A percentile compares a stretch with the other conserved stretches of the same genome.
Conservation (phyloP, 306 rosid genomes). For the Prunus campanulata region DNA sequence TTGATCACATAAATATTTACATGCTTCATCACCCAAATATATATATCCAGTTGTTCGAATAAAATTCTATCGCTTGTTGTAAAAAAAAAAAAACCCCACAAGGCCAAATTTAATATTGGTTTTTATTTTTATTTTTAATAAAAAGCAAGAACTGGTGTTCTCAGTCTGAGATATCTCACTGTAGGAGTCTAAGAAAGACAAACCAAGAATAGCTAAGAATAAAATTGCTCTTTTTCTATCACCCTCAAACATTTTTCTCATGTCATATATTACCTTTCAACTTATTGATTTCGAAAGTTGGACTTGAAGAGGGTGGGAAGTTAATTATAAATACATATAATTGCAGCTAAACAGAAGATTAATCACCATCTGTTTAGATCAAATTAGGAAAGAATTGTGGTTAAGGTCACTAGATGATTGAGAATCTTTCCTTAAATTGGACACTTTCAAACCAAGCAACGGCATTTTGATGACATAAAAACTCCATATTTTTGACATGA, state of each 20-base stretch:
- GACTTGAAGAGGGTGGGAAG: background rate
- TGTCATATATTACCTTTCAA: background rate
- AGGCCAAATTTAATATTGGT: background rate
- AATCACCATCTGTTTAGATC: background rate
- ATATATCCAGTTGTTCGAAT: background rate
- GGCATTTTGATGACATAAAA: background rate
- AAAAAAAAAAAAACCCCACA: background rate
- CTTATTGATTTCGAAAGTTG: background rate
- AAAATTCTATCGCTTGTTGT: no score
- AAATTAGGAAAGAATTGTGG: background rate
- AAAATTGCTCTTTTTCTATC: background rate
- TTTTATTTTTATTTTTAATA: no score
- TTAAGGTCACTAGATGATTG: background rate
- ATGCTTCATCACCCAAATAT: background rate
- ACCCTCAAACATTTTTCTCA: background rate
- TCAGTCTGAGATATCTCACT: background rate
- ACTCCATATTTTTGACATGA: constrained; percentile 7
- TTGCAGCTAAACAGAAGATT: background rate
- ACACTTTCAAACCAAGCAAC: background rate
- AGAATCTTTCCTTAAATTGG: background rate
- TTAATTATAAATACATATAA: background rate
- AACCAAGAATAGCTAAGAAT: background rate
- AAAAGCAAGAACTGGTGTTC: background rate
- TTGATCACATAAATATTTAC: background rate
- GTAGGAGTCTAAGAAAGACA: background rate